phyloP scores from a whole-genome alignment of 179 eudicot genomes.

The Gypsophila paniculata region DNA sequence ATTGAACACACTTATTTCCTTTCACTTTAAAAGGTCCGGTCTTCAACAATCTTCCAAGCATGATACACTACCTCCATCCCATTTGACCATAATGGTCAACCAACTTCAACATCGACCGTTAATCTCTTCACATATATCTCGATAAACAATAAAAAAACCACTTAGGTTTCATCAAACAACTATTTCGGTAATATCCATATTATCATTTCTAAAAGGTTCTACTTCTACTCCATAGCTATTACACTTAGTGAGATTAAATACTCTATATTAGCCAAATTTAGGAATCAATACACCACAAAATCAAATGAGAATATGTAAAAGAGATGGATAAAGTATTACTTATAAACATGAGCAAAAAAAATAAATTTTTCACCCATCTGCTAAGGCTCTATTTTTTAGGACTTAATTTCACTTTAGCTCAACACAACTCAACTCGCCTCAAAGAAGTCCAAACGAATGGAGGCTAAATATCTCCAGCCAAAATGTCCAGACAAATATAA shows the following conservation, averaged over 20 bases:
- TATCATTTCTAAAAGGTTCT: not conserved
- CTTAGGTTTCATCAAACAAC: not conserved
- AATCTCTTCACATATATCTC: not conserved
- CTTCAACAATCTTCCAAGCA: not conserved
- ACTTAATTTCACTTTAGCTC: too few species aligned
- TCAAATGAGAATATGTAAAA: too few species aligned
- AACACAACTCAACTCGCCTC: too few species aligned
- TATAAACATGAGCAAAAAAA: too few species aligned
- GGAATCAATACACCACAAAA: too few species aligned
- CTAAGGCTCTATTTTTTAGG: too few species aligned
- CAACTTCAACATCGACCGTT: not conserved
- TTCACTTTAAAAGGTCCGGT: not conserved
- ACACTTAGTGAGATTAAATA: not conserved
- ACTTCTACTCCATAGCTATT: too few species aligned
- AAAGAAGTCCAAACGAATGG: too few species aligned
- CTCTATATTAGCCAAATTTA: too few species aligned
- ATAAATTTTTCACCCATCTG: not conserved
- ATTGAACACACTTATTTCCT: not conserved
- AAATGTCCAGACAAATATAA: not conserved
- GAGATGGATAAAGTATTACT: too few species aligned
- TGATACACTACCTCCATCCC: not conserved
- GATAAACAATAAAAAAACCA: not conserved
- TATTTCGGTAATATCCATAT: not conserved
- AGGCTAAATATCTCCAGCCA: not conserved
- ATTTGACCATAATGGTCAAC: not conserved